Evolutionary conservation across 306 rosid genomes (phyloP).

Genomic region (Quercus parvula): DNA sequence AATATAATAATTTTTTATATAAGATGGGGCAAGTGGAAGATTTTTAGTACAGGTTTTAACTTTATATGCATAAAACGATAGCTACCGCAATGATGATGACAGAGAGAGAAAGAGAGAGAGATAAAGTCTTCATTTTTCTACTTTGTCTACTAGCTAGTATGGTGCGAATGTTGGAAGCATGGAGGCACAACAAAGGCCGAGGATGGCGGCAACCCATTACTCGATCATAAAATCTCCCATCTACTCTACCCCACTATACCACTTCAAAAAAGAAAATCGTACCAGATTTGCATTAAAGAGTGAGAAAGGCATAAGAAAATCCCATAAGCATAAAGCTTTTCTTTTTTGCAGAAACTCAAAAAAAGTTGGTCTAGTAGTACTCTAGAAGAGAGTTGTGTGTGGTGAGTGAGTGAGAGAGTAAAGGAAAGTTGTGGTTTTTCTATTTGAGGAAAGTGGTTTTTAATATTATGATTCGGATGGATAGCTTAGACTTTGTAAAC

Average conservation of each 20-base stretch:
- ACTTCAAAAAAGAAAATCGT: not conserved
- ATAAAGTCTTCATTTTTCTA: slow-evolving; percentile 5
- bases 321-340: slow-evolving; percentile 2
- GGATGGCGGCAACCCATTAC: slow-evolving; percentile 77
- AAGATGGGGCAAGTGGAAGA: not conserved
- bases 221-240: slow-evolving; percentile 37
- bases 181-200: slow-evolving; percentile 75
- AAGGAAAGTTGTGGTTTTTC: slow-evolving; percentile 1
- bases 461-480: not conserved
- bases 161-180: slow-evolving; percentile 94
- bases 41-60: slow-evolving; percentile 26
- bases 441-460: slow-evolving; percentile 20
- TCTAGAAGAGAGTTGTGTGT: not conserved
- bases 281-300: slow-evolving; percentile 4
- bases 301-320: not conserved
- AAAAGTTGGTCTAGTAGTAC: not conserved
- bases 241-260: slow-evolving; percentile 25
- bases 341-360: slow-evolving; percentile 1
- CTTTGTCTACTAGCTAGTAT: slow-evolving; percentile 48
- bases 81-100: slow-evolving; percentile 41
- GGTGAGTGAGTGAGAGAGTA: not conserved
- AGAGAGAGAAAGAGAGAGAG: slow-evolving; percentile 21
- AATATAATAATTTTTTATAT: not conserved
- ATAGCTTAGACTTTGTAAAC: slow-evolving; percentile 37
- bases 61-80: slow-evolving; percentile 42